These are phyloP conservation scores for Beta lomatogona DNA, from an alignment of 179 eudicot genomes.

Conservation along the genomic window DNA sequence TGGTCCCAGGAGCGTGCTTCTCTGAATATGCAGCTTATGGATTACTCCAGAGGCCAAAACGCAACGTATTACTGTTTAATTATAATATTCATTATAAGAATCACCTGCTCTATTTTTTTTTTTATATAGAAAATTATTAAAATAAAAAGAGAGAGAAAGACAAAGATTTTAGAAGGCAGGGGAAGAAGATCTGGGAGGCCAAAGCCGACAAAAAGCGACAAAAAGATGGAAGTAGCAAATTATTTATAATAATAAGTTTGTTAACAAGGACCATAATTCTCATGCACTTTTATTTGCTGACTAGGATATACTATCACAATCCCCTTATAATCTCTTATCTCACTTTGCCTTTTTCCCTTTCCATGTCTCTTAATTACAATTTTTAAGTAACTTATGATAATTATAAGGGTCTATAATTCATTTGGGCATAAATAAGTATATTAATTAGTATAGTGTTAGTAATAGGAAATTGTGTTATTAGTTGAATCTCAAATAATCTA, in stretches of 20 bases:
- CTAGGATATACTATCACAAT: not conserved
- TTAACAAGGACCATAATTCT: not conserved
- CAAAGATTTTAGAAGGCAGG: not conserved
- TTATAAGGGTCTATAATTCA: no score
- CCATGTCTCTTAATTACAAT: no score
- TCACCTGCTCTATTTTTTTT: not conserved
- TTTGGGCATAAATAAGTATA: no score
- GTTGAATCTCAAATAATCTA: no score
- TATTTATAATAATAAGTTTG: not conserved
- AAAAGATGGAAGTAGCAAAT: not conserved
- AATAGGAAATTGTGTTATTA: no score
- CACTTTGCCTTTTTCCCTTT: no score
- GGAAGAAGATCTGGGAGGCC: not conserved
- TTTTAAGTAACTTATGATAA: no score
- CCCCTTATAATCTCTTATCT: no score
- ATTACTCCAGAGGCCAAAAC: not conserved
- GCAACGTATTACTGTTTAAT: not conserved
- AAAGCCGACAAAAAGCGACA: conserved; percentile 28
- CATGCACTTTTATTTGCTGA: conserved; percentile 17
- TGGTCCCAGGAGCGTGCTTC: conserved; percentile 22
- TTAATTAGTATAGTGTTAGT: no score
- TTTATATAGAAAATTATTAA: not conserved
- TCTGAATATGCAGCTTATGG: not conserved
- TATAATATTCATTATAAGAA: not conserved
- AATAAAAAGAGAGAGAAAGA: not conserved